These are phyloP conservation scores for Plectosphaerella sp. DNA, from an alignment of 2,329 filamentous ascomycete genomes.

Conservation along the genomic window DNA sequence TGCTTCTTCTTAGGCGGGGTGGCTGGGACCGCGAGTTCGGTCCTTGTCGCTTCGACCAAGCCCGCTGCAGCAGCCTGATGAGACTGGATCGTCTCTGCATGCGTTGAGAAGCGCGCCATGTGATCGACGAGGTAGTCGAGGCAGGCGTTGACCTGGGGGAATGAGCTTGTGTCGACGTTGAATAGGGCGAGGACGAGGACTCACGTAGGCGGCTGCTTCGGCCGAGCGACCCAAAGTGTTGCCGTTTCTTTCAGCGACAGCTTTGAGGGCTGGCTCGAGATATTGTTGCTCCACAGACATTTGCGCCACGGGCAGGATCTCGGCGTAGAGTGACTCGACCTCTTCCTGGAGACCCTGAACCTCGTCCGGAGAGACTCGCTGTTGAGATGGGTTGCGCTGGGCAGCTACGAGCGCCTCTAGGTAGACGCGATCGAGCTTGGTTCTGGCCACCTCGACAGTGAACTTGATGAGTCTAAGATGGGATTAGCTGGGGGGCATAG, in stretches of 20 bases:
- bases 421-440: constrained; percentile 51
- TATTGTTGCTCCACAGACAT: constrained; percentile 68
- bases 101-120: constrained; percentile 33
- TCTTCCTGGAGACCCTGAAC: constrained; percentile 55
- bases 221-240: constrained; percentile 39
- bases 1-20: constrained; percentile 14
- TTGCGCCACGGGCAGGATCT: constrained; percentile 64
- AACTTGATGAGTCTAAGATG: constrained; percentile 48
- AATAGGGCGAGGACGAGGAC: too few species aligned
- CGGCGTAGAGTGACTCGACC: constrained; percentile 64
- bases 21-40: constrained; percentile 32
- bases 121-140: constrained; percentile 46
- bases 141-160: constrained; percentile 43
- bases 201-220: constrained; percentile 46
- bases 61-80: constrained; percentile 35
- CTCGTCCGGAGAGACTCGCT: constrained; percentile 29
- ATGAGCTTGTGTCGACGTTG: too few species aligned
- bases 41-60: constrained; percentile 36
- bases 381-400: constrained; percentile 5
- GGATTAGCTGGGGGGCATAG: background rate
- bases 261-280: constrained; percentile 53
- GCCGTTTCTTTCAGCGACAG: constrained; percentile 36
- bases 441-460: constrained; percentile 50
- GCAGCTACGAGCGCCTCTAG: constrained; percentile 37
- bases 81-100: constrained; percentile 39